A percentile compares a stretch with the other conserved stretches of the same genome.
Conservation (phyloP, 208 protist species). For the Sergeia podlipaevii region DNA sequence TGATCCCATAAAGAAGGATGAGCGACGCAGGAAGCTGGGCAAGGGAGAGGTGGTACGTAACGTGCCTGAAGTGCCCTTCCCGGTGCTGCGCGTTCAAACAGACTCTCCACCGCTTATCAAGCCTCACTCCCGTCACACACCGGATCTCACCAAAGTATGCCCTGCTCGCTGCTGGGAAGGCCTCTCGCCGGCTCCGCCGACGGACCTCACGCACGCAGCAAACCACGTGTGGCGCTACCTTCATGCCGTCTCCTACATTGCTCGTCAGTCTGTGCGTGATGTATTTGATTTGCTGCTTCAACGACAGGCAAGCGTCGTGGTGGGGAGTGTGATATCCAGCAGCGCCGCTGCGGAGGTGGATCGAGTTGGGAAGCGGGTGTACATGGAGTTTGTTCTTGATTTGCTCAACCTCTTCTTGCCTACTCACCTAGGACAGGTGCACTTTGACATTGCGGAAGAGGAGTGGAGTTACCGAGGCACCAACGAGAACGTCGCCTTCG, state of each 20-base stretch:
- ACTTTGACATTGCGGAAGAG: slow-evolving; percentile 79
- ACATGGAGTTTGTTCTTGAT: slow-evolving; percentile 68
- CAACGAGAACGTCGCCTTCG: slow-evolving; percentile 61
- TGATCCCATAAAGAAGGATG: neutral
- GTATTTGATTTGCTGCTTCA: slow-evolving; percentile 57
- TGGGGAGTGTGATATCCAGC: too few relatives aligned
- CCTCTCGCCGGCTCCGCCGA: slow-evolving; percentile 33
- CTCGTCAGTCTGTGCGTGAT: slow-evolving; percentile 59
- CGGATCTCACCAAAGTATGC: slow-evolving; percentile 24
- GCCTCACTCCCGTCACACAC: slow-evolving; percentile 11
- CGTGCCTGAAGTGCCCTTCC: slow-evolving; percentile 46
- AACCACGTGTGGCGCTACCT: slow-evolving; percentile 50
- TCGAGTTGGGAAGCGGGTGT: slow-evolving; percentile 54
- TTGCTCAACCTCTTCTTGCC: slow-evolving; percentile 85
- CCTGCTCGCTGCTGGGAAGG: slow-evolving; percentile 59
- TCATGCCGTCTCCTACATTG: slow-evolving; percentile 32
- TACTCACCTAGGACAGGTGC: slow-evolving; percentile 27
- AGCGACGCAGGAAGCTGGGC: neutral
- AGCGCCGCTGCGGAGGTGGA: too few relatives aligned
- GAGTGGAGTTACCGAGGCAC: slow-evolving; percentile 85
- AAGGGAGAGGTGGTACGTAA: slow-evolving; percentile 4
- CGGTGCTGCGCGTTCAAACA: slow-evolving; percentile 55
- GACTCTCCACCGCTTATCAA: slow-evolving; percentile 21
- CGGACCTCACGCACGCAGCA: slow-evolving; percentile 18
- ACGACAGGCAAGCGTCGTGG: slow-evolving; percentile 56